Evolutionary conservation across 345 rosid species (phyloP).

Genomic region (Eucalyptus decipiens): DNA sequence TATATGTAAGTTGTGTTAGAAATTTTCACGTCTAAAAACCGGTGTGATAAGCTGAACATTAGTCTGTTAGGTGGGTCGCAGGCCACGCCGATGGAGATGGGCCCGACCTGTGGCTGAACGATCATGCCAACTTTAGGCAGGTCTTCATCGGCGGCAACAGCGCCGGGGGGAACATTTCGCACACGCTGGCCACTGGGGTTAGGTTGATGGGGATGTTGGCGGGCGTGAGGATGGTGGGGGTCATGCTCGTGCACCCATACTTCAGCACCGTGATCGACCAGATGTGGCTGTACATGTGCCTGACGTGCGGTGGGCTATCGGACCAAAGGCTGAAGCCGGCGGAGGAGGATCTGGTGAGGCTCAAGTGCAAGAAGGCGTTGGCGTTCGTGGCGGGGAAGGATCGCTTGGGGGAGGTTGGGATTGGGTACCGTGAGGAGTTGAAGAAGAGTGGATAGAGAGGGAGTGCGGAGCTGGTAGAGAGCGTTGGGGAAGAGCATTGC

Average conservation of each 20-base stretch:
- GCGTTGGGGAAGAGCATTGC: background rate
- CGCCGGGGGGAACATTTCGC: constrained; percentile 29
- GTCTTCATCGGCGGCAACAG: constrained; percentile 26
- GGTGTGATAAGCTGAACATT: too few relatives aligned
- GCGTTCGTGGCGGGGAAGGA: constrained; percentile 29
- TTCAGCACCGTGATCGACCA: constrained; percentile 9
- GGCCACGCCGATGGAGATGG: background rate
- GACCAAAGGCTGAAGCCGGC: constrained; percentile 26
- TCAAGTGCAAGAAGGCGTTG: constrained; percentile 18
- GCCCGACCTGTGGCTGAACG: constrained; percentile 16
- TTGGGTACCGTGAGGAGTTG: background rate
- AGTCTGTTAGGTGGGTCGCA: background rate
- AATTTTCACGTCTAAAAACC: too few relatives aligned
- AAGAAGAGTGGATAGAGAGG: background rate
- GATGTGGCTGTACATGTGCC: constrained; percentile 11
- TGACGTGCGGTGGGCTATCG: constrained; percentile 6
- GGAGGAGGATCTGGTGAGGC: constrained; percentile 6
- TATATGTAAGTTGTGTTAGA: background rate
- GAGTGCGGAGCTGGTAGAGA: background rate
- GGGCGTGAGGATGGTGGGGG: background rate
- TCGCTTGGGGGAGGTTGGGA: background rate
- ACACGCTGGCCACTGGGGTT: constrained; percentile 4
- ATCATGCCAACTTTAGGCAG: constrained; percentile 5
- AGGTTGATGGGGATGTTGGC: background rate
- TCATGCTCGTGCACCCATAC: constrained; percentile 14